Evolutionary conservation across 2,329 filamentous ascomycete genomes (phyloP).

Genomic region (Metarhizium robertsii): DNA sequence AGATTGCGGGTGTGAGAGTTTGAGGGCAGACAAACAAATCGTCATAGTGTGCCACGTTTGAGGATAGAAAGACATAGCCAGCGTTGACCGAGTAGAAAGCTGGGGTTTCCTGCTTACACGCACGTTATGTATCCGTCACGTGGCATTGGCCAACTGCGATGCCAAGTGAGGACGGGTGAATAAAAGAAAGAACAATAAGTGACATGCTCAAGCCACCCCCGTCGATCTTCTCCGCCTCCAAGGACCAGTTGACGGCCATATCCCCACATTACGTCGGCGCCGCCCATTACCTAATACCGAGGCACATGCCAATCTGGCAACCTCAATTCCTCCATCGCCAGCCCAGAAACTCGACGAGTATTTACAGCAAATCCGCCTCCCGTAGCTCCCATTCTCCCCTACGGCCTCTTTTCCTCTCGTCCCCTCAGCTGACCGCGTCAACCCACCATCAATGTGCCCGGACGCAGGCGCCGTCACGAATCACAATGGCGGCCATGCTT

Average conservation of each 20-base stretch:
- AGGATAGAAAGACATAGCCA: too few relatives aligned
- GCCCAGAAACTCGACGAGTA: background rate
- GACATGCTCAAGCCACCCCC: background rate
- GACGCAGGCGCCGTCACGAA: conserved; percentile 4
- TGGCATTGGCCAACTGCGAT: too few relatives aligned
- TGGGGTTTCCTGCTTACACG: too few relatives aligned
- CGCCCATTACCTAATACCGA: background rate
- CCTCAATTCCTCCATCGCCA: conserved; percentile 2
- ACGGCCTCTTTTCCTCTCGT: too few relatives aligned
- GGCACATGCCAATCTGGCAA: conserved; percentile 14
- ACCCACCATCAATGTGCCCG: conserved; percentile 11
- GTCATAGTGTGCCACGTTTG: too few relatives aligned
- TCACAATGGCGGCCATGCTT: conserved; percentile 59
- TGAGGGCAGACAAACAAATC: too few relatives aligned
- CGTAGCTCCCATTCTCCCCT: too few relatives aligned
- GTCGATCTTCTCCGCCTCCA: background rate
- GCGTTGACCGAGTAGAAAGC: too few relatives aligned
- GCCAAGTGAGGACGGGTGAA: too few relatives aligned
- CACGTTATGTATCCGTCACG: too few relatives aligned
- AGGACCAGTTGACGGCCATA: background rate
- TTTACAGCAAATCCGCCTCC: too few relatives aligned
- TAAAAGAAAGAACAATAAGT: background rate
- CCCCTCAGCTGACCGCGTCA: background rate
- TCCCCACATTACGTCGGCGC: background rate
- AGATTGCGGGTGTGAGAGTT: background rate